Evolutionary conservation across 1,284 basidiomycete genomes (phyloP).

Genomic region (Anthracocystis panici-leucophaei): DNA sequence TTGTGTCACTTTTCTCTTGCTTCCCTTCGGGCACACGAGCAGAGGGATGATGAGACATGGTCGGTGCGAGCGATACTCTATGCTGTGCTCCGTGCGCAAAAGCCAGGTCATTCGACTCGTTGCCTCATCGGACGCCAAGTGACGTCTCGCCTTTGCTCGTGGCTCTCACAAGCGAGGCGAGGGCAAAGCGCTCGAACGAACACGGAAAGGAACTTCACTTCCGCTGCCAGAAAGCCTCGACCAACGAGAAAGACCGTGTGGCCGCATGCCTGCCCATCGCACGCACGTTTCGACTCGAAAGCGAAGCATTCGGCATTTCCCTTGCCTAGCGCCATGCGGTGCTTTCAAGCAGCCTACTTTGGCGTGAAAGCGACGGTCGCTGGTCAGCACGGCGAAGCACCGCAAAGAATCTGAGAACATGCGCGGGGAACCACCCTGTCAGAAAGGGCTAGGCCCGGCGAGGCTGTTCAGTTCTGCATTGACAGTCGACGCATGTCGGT

Average conservation of each 20-base stretch:
- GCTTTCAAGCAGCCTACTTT: too few relatives aligned
- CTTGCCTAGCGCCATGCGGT: too few relatives aligned
- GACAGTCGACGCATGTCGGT: neutral
- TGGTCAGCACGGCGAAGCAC: too few relatives aligned
- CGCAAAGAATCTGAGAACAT: too few relatives aligned
- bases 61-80: slow-evolving; percentile 2
- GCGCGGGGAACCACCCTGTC: too few relatives aligned
- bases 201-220: neutral
- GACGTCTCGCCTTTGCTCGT: slow-evolving; percentile 1
- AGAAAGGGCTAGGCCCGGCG: neutral
- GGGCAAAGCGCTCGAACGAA: neutral
- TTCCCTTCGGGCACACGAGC: neutral
- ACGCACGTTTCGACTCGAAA: too few relatives aligned
- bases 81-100: slow-evolving; percentile 9
- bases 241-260: neutral
- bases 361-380: too few relatives aligned
- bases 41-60: neutral
- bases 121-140: slow-evolving; percentile 10
- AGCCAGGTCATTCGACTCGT: neutral
- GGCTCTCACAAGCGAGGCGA: slow-evolving; percentile 4
- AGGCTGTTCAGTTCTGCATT: slow-evolving; percentile 3
- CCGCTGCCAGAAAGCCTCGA: neutral
- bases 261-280: neutral
- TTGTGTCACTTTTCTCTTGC: neutral
- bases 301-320: too few relatives aligned